Evolutionary conservation across 495 filamentous ascomycete genomes (phyloP).

Genomic region (Podospora appendiculata): DNA sequence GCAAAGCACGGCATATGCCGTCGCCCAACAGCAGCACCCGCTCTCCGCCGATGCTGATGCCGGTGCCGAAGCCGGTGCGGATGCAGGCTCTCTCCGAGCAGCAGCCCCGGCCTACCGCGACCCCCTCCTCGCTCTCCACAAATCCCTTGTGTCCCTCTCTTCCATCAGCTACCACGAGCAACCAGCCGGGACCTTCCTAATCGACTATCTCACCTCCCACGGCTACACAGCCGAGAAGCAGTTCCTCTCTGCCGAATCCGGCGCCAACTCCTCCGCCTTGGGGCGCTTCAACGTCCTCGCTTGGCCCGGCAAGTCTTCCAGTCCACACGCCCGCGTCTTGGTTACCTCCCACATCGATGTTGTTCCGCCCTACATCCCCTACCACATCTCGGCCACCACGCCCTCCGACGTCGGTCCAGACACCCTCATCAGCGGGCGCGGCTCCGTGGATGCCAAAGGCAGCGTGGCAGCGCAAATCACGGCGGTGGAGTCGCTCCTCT

Average conservation of each 20-base stretch:
- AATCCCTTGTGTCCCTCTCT: constrained; percentile 62
- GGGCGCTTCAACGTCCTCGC: constrained; percentile 68
- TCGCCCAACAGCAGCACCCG: not conserved
- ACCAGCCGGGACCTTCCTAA: constrained; percentile 59
- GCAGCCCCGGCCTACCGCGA: constrained; percentile 28
- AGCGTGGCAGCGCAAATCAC: constrained; percentile 74
- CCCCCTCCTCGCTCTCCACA: constrained; percentile 67
- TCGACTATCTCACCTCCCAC: constrained; percentile 47
- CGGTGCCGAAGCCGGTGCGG: not conserved
- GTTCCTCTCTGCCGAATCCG: constrained; percentile 45
- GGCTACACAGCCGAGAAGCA: constrained; percentile 52
- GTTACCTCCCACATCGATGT: constrained; percentile 68
- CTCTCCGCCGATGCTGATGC: not conserved
- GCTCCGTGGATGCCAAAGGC: constrained; percentile 84
- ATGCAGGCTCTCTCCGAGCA: no score
- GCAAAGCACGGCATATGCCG: not conserved
- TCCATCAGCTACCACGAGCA: constrained; percentile 73
- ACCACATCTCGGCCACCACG: constrained; percentile 31
- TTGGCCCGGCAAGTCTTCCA: constrained; percentile 42
- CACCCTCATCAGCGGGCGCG: constrained; percentile 54
- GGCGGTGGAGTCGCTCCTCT: constrained; percentile 56
- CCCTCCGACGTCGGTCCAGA: constrained; percentile 30
- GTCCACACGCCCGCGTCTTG: constrained; percentile 50
- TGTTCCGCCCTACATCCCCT: constrained; percentile 67
- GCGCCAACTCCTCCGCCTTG: constrained; percentile 32